These are phyloP conservation scores for Aspergillus glaucus DNA, from an alignment of 2,329 filamentous ascomycete genomes.

Conservation along the genomic window DNA sequence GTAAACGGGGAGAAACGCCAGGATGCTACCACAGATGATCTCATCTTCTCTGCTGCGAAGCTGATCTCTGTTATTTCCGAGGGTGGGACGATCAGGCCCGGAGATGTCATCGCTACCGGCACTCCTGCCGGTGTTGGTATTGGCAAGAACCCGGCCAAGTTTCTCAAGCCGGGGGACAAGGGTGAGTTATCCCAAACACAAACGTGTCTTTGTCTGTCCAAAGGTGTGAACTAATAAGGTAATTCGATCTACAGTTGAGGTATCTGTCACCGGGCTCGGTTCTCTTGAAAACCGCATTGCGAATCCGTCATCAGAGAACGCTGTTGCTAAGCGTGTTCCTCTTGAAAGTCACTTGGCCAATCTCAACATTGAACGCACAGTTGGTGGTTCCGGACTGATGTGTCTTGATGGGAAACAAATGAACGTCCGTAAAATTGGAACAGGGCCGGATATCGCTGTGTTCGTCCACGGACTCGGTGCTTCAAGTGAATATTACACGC, in stretches of 20 bases:
- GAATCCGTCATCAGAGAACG: constrained; percentile 15
- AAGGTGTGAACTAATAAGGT: constrained; percentile 34
- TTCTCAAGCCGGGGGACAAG: not conserved
- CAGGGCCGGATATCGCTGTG: constrained; percentile 23
- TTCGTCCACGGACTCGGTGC: constrained; percentile 54
- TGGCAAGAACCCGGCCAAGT: constrained; percentile 17
- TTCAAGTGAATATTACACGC: constrained; percentile 40
- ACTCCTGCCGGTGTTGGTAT: constrained; percentile 47
- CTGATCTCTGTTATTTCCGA: constrained; percentile 45
- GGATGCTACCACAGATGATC: constrained; percentile 41
- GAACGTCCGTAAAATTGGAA: constrained; percentile 20
- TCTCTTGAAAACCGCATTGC: constrained; percentile 39
- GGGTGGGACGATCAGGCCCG: constrained; percentile 46
- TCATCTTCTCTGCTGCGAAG: constrained; percentile 46
- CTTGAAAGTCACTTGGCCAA: constrained; percentile 19
- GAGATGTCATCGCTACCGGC: constrained; percentile 48
- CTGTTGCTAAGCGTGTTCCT: not conserved
- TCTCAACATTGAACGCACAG: constrained; percentile 23
- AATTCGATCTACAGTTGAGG: constrained; percentile 32
- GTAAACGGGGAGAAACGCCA: constrained; percentile 50
- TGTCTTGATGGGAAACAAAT: constrained; percentile 34
- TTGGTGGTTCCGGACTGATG: constrained; percentile 28
- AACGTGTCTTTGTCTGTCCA: not conserved
- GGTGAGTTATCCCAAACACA: not conserved
- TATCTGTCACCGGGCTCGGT: constrained; percentile 40